A percentile compares a stretch with the other conserved stretches of the same genome.
Conservation (phyloP, 23 red algal species). For the Gracilariopsis chorda region DNA sequence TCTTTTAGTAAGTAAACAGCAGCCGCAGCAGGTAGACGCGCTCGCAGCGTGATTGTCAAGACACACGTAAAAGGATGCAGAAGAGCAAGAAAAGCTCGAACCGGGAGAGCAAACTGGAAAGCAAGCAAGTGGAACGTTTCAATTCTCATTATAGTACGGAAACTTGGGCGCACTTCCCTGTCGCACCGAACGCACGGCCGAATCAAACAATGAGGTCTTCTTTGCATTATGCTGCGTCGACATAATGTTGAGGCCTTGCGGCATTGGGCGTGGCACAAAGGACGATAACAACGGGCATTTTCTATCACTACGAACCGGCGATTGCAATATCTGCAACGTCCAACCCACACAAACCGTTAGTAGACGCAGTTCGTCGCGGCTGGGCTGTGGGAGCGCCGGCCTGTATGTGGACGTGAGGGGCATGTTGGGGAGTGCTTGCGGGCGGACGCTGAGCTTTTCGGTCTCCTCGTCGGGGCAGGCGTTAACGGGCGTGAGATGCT, state of each 20-base stretch:
- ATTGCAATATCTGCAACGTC: conserved; percentile 11
- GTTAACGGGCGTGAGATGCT: neutral
- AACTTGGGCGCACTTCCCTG: too few relatives aligned
- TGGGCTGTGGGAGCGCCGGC: neutral
- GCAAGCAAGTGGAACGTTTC: too few relatives aligned
- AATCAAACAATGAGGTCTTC: neutral
- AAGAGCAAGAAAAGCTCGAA: neutral
- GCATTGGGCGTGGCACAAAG: neutral
- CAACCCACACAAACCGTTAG: neutral
- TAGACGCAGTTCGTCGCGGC: conserved; percentile 16
- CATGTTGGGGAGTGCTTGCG: neutral
- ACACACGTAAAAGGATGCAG: neutral
- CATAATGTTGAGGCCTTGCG: neutral
- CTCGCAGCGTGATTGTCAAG: too few relatives aligned
- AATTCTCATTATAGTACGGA: too few relatives aligned
- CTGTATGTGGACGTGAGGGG: neutral
- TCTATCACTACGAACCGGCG: neutral
- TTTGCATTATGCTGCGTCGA: neutral
- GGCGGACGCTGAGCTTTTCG: neutral
- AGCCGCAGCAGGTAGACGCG: too few relatives aligned
- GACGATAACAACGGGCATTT: conserved; percentile 17
- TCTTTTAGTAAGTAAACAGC: too few relatives aligned
- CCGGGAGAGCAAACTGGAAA: too few relatives aligned
- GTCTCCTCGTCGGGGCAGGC: neutral
- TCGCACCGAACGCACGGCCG: too few relatives aligned